phyloP scores from a whole-genome alignment of 73 alveolate species.

The Paramecium bursaria region DNA sequence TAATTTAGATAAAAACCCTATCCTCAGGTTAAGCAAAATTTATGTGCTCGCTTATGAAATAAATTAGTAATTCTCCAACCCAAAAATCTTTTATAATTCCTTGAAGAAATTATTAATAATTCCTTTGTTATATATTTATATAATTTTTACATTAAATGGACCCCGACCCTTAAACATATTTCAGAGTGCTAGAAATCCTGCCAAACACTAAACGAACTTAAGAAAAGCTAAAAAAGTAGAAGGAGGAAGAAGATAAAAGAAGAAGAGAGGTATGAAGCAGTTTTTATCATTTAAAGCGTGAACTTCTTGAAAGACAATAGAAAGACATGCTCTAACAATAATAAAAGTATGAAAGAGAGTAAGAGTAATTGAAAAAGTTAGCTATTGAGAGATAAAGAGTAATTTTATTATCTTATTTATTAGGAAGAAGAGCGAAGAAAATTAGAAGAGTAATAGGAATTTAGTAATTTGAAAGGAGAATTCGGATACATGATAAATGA shows the following conservation, averaged over 20 bases:
- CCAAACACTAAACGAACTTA: slow-evolving; percentile 71
- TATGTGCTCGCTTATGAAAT: too few species aligned
- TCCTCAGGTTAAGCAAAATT: too few species aligned
- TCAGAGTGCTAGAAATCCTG: slow-evolving; percentile 53
- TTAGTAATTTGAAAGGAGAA: slow-evolving; percentile 64
- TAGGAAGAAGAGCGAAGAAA: slow-evolving; percentile 56
- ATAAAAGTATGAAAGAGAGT: slow-evolving; percentile 6
- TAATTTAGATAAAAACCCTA: too few species aligned
- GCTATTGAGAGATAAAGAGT: slow-evolving; percentile 22
- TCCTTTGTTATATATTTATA: too few species aligned
- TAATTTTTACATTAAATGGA: too few species aligned
- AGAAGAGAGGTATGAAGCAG: slow-evolving; percentile 54
- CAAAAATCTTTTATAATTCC: too few species aligned
- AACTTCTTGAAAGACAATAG: background rate
- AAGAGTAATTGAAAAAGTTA: slow-evolving; percentile 14
- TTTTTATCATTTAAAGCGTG: background rate
- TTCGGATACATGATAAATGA: slow-evolving; percentile 68
- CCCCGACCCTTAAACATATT: too few species aligned
- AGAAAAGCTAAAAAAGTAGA: slow-evolving; percentile 52
- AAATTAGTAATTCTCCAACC: too few species aligned
- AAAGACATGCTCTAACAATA: background rate
- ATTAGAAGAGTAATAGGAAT: slow-evolving; percentile 58
- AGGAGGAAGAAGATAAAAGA: slow-evolving; percentile 62
- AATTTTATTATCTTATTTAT: too few species aligned
- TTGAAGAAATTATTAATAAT: too few species aligned